Evolutionary conservation across 2,329 filamentous ascomycete species (phyloP), one percentile per base, ranked within the genome.

Genomic region (Trichoderma endophyticum): DNA sequence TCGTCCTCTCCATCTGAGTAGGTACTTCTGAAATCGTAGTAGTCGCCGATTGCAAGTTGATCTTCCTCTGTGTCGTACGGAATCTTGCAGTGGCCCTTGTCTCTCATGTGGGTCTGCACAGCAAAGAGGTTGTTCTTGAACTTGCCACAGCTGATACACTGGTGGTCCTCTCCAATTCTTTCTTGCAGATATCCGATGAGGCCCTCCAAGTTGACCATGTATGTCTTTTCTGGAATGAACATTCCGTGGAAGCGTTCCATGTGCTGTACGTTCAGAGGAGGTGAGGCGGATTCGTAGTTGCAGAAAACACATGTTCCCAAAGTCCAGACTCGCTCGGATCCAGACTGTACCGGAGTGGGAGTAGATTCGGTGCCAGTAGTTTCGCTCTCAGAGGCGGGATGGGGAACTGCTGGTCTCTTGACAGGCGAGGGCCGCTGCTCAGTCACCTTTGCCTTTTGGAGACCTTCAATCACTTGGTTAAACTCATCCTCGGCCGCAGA

Each of bases 81-180:
- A 76, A 99, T 97, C 88, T 95, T 97, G 87, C 95, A 98, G 82
- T 99, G 96, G 1, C 94, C 92, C 80, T 94, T 95, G 80, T 99
- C 96, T 59, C 94, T 91, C 96, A 99, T 99, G 81, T 99, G 96
- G 0, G 95, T 98, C 79, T 98, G 95, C 30, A 95, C 90, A 21
- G 93, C 95, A 71, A 91, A 90, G 0, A 92, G 86, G 14, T 91
- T 95, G 74, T 91, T 89, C 79, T 96, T 93, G 57, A 91, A 82
- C 81, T 96, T 97, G 79, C 93, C 91, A 80, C 96, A 99, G 79
- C 91, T 94, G 61, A 99, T 82, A 80, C 96, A 99, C 81, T 97
- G 91, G 79, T 94, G 90, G 73, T 91, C 89, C 72, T 94, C 89
- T 73, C 91, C 88, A 54, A 99, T 91, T 76, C 94, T 97, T 74